These are phyloP conservation scores for Ganoderma sp. DNA, from an alignment of 1,284 basidiomycete genomes.

Conservation along the genomic window DNA sequence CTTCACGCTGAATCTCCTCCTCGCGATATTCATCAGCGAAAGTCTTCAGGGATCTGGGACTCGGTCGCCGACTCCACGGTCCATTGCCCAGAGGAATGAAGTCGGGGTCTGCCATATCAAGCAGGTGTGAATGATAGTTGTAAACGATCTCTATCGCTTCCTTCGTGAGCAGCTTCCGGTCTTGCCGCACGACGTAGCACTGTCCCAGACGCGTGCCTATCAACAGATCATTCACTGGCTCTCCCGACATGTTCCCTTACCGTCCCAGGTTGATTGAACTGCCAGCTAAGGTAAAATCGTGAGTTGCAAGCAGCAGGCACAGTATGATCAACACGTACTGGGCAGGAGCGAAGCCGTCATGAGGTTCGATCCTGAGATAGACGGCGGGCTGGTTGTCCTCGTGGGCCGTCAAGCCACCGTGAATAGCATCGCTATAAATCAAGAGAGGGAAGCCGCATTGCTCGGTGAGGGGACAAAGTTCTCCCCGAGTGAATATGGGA, in stretches of 20 bases:
- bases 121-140: constrained; percentile 23
- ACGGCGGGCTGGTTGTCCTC: constrained; percentile 30
- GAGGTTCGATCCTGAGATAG: constrained; percentile 29
- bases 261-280: constrained; percentile 9
- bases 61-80: constrained; percentile 6
- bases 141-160: constrained; percentile 31
- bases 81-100: not conserved
- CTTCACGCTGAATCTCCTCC: constrained; percentile 15
- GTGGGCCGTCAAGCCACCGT: constrained; percentile 5
- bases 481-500: constrained; percentile 24
- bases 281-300: constrained; percentile 8
- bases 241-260: not conserved
- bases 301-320: not conserved
- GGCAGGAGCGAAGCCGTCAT: constrained; percentile 23
- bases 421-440: constrained; percentile 24
- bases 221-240: not conserved
- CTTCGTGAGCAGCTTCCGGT: constrained; percentile 26
- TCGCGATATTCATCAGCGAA: constrained; percentile 22
- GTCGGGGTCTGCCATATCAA: constrained; percentile 9
- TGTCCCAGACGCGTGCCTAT: not conserved
- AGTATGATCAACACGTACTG: constrained; percentile 19
- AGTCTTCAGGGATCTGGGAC: constrained; percentile 15
- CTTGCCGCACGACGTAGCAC: constrained; percentile 30
- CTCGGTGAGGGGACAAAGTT: constrained; percentile 26
- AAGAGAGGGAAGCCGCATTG: constrained; percentile 24